These are phyloP conservation scores for Mucor sp. DNA, from an alignment of 371 early-diverging fungal genomes.

Conservation along the genomic window DNA sequence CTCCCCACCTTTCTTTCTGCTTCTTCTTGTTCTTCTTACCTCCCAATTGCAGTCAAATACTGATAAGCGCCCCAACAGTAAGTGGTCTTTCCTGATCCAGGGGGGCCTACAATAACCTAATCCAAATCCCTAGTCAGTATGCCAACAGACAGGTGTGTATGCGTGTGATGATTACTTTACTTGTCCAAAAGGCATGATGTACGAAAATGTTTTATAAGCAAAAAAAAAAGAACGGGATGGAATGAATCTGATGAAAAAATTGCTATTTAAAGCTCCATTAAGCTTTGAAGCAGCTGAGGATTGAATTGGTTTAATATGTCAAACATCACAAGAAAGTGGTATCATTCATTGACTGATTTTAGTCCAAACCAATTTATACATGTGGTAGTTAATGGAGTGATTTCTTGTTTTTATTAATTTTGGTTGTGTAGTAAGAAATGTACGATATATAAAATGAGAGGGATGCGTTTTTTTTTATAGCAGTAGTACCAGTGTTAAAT, in stretches of 20 bases:
- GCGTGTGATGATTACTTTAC: slow-evolving; percentile 19
- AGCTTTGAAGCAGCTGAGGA: background rate
- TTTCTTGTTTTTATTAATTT: background rate
- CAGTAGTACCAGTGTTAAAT: background rate
- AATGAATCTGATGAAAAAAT: background rate
- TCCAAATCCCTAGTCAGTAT: background rate
- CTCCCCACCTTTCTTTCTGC: background rate
- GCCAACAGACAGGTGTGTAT: background rate
- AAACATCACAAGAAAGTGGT: background rate
- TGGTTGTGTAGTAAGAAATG: background rate
- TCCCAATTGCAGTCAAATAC: slow-evolving; percentile 79
- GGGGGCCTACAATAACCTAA: slow-evolving; percentile 94
- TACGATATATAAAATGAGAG: background rate
- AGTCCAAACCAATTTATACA: background rate
- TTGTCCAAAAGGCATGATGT: slow-evolving; percentile 49
- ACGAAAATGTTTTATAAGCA: background rate
- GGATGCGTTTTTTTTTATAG: background rate
- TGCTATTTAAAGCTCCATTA: background rate
- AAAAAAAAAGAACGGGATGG: slow-evolving; percentile 5
- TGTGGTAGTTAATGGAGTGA: background rate
- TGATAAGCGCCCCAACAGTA: slow-evolving; percentile 95
- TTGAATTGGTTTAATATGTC: background rate
- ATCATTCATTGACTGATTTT: background rate
- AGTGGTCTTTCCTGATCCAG: slow-evolving; percentile 98
- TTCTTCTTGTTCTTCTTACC: slow-evolving; percentile 52